Conservation (phyloP, 1,284 basidiomycete genomes). For the Sporisorium reilianum region DNA sequence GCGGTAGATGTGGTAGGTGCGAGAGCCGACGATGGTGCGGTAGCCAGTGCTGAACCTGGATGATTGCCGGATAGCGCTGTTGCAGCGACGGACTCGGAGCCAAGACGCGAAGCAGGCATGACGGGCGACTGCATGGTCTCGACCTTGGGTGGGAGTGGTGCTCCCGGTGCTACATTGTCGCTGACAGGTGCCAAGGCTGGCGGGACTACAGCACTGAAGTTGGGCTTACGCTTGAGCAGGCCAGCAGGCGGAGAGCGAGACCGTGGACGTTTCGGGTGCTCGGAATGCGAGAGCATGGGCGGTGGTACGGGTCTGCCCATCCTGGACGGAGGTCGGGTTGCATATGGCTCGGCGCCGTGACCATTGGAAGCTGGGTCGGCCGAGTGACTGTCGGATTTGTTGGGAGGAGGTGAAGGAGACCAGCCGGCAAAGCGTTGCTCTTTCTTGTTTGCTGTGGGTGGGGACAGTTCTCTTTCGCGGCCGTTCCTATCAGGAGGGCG, state of each 20-base stretch:
- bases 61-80: slow-evolving; percentile 9
- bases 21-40: neutral
- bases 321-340: slow-evolving; percentile 25
- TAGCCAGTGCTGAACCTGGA: slow-evolving; percentile 17
- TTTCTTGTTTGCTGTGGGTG: neutral
- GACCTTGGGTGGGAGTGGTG: slow-evolving; percentile 27
- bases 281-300: slow-evolving; percentile 18
- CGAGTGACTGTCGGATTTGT: neutral
- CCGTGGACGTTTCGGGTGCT: slow-evolving; percentile 26
- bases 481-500: slow-evolving; percentile 8
- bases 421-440: slow-evolving; percentile 19
- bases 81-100: slow-evolving; percentile 13
- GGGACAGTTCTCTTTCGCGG: slow-evolving; percentile 17
- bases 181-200: slow-evolving; percentile 16
- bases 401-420: slow-evolving; percentile 33
- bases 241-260: slow-evolving; percentile 48
- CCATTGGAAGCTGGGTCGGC: slow-evolving; percentile 8
- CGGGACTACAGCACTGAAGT: slow-evolving; percentile 35
- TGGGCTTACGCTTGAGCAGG: slow-evolving; percentile 46
- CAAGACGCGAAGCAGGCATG: slow-evolving; percentile 17
- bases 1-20: neutral
- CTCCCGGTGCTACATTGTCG: slow-evolving; percentile 34
- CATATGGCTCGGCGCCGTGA: slow-evolving; percentile 6
- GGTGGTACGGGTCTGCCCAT: slow-evolving; percentile 34
- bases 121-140: slow-evolving; percentile 38